Evolutionary conservation across 176 grass and related monocot genomes (phyloP).

Genomic region (Dactylis glomerata): DNA sequence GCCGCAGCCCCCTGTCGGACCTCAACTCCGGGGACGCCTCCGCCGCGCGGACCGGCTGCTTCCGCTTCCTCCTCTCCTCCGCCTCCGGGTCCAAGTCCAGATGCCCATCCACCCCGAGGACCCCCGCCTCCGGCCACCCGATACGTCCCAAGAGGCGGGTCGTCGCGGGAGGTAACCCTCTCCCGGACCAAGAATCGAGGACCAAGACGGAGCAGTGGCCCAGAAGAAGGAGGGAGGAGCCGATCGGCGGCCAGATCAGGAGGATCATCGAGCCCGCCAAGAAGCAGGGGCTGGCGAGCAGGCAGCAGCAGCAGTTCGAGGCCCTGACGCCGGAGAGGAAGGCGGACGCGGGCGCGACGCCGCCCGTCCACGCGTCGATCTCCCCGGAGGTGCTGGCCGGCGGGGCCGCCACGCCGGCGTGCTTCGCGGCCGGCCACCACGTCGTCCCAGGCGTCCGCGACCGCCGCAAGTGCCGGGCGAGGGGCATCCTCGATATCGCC

Average conservation of each 20-base stretch:
- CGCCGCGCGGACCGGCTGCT: conserved; percentile 39
- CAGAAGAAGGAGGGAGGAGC: not conserved
- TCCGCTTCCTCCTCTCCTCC: conserved; percentile 54
- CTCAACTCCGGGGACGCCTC: conserved; percentile 43
- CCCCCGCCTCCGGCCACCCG: conserved; percentile 6
- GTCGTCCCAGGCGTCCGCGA: conserved; percentile 64
- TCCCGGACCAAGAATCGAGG: conserved; percentile 30
- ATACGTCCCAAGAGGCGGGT: not conserved
- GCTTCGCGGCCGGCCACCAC: conserved; percentile 75
- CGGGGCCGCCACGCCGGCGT: conserved; percentile 57
- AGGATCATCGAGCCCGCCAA: conserved; percentile 6
- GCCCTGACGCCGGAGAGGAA: conserved; percentile 56
- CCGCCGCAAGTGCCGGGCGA: conserved; percentile 74
- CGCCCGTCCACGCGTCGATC: conserved; percentile 80
- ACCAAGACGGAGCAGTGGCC: not conserved
- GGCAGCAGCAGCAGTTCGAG: conserved; percentile 10
- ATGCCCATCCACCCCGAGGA: conserved; percentile 24
- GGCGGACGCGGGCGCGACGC: conserved; percentile 41
- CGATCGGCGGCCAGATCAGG: conserved; percentile 23
- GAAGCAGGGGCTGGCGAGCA: conserved; percentile 11
- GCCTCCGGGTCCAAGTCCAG: conserved; percentile 22
- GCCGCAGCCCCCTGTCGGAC: conserved; percentile 61
- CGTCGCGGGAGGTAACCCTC: not conserved
- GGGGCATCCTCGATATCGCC: conserved; percentile 66
- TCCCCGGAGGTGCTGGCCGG: conserved; percentile 68